These are phyloP conservation scores for Amylocarpus encephaloides DNA, from an alignment of 2,329 filamentous ascomycete genomes.

Conservation along the genomic window DNA sequence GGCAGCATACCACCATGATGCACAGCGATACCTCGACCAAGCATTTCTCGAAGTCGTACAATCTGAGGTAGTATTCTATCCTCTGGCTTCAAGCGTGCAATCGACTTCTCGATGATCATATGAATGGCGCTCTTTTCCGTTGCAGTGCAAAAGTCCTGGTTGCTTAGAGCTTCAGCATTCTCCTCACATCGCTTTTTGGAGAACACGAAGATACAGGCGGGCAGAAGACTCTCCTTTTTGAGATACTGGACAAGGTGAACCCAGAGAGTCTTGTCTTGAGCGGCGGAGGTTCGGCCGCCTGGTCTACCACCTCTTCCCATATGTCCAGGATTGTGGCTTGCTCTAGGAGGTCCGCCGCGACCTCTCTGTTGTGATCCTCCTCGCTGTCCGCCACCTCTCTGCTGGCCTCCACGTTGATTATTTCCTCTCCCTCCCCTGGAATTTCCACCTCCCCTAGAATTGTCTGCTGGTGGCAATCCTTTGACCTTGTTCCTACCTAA, in stretches of 20 bases:
- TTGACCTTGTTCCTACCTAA: constrained; percentile 75
- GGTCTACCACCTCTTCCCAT: constrained; percentile 84
- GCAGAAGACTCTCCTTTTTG: constrained; percentile 78
- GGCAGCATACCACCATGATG: constrained; percentile 92
- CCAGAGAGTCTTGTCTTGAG: constrained; percentile 95
- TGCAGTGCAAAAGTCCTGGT: constrained; percentile 90
- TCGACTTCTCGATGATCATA: constrained; percentile 94
- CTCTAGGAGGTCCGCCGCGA: constrained; percentile 44
- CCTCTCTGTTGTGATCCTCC: constrained; percentile 46
- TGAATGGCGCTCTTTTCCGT: constrained; percentile 94
- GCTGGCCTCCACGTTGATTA: constrained; percentile 40
- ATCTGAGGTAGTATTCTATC: constrained; percentile 91
- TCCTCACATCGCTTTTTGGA: constrained; percentile 97
- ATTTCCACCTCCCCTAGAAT: constrained; percentile 32
- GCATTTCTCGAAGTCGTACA: constrained; percentile 73
- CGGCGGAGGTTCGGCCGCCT: constrained; percentile 79
- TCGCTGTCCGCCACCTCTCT: constrained; percentile 37
- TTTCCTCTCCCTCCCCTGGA: constrained; percentile 49
- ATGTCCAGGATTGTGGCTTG: constrained; percentile 61
- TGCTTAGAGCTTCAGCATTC: constrained; percentile 90
- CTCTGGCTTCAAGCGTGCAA: constrained; percentile 84
- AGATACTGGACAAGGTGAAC: constrained; percentile 90
- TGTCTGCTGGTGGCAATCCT: constrained; percentile 35
- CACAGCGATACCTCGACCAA: constrained; percentile 85
- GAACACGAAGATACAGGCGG: constrained; percentile 96